phyloP scores from a whole-genome alignment of 495 filamentous ascomycete species.

The Astrothelium subdiscretum region DNA sequence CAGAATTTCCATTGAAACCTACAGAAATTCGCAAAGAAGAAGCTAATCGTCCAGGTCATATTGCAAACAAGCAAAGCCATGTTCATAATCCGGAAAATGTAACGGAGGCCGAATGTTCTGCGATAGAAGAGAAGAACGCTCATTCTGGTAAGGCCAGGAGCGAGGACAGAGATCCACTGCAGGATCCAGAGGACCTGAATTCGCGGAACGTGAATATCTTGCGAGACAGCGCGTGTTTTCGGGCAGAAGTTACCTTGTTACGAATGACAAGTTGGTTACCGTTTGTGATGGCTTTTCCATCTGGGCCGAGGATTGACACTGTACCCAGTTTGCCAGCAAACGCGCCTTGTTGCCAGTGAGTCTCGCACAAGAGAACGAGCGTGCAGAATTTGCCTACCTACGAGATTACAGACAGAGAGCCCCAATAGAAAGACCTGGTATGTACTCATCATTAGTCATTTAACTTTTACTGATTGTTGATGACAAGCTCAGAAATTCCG shows the following conservation, averaged over 20 bases:
- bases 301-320: background rate
- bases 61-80: background rate
- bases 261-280: background rate
- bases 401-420: background rate
- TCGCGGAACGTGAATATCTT: background rate
- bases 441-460: background rate
- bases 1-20: background rate
- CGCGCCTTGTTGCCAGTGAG: background rate
- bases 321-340: background rate
- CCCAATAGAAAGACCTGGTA: constrained; percentile 31
- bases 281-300: background rate
- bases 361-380: constrained; percentile 18
- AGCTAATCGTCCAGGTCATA: background rate
- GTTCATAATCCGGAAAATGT: background rate
- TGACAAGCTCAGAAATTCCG: constrained; percentile 19
- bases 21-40: background rate
- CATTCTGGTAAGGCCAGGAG: background rate
- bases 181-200: background rate
- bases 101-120: background rate
- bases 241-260: background rate
- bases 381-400: constrained; percentile 34
- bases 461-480: constrained; percentile 19
- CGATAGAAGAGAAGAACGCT: background rate
- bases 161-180: background rate
- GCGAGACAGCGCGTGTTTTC: background rate